Percentiles rank a stretch among this genome's conserved stretches.
These are phyloP conservation scores for Starmerella vaccinii DNA, from an alignment of 805 yeast species.

Conservation along the genomic window DNA sequence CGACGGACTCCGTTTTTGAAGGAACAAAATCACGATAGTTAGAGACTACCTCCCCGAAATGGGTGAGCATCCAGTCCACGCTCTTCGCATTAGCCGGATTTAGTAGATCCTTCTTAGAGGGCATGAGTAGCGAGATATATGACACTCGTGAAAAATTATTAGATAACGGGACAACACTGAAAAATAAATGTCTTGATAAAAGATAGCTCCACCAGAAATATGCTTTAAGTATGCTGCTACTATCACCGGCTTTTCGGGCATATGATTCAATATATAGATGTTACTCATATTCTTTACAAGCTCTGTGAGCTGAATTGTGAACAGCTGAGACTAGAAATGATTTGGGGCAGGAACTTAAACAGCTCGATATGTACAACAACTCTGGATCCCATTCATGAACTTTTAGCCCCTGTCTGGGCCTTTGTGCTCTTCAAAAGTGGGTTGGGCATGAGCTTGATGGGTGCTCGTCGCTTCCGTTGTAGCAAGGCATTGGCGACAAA, in stretches of 20 bases:
- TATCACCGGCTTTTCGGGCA: too few species aligned
- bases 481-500: background rate
- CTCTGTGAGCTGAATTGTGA: too few species aligned
- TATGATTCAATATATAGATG: too few species aligned
- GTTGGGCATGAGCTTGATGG: slow-evolving; percentile 14
- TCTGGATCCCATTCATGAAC: background rate
- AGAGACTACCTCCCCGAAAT: background rate
- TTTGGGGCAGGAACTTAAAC: background rate
- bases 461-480: slow-evolving; percentile 13
- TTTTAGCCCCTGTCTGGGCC: background rate
- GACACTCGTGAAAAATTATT: background rate
- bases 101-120: slow-evolving; percentile 5
- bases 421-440: slow-evolving; percentile 4
- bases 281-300: too few species aligned
- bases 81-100: background rate
- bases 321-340: too few species aligned
- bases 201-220: too few species aligned
- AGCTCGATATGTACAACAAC: background rate
- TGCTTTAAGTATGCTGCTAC: too few species aligned
- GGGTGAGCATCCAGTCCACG: background rate
- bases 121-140: background rate
- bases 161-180: background rate
- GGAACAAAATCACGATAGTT: background rate
- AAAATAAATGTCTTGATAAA: background rate
- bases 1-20: slow-evolving; percentile 5